Conservation (phyloP, 495 filamentous ascomycete genomes). For the Hyaloscypha bicolor region DNA sequence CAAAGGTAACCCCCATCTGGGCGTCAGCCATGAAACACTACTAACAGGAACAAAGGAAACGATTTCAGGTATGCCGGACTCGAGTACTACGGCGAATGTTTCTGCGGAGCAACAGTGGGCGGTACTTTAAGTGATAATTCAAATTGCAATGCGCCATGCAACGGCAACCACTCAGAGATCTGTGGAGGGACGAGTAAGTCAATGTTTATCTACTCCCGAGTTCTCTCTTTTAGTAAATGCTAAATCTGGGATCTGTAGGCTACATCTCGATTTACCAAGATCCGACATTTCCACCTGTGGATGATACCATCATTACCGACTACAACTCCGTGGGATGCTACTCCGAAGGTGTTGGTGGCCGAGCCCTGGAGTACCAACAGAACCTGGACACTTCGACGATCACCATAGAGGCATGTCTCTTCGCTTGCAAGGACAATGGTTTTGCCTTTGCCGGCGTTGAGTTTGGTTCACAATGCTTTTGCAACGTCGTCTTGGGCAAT, state of each 20-base stretch:
- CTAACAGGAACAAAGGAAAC: constrained; percentile 35
- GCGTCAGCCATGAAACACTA: background rate
- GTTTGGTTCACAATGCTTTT: constrained; percentile 43
- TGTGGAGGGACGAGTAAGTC: constrained; percentile 44
- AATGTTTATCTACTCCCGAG: background rate
- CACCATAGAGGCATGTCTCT: constrained; percentile 39
- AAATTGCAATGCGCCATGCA: constrained; percentile 49
- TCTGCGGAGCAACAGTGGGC: constrained; percentile 50
- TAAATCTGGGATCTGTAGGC: constrained; percentile 17
- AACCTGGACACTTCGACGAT: constrained; percentile 33
- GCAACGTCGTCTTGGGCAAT: constrained; percentile 38
- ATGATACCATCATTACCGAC: constrained; percentile 42
- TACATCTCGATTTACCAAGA: constrained; percentile 53
- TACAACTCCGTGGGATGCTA: constrained; percentile 55
- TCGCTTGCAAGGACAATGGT: constrained; percentile 44
- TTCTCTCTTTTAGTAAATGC: background rate
- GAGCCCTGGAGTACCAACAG: constrained; percentile 49
- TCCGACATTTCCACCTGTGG: constrained; percentile 46
- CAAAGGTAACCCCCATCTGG: constrained; percentile 39
- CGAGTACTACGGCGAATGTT: constrained; percentile 57
- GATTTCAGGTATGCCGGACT: constrained; percentile 55
- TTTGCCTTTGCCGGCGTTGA: constrained; percentile 55
- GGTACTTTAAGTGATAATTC: constrained; percentile 30
- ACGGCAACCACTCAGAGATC: constrained; percentile 43
- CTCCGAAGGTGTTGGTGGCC: constrained; percentile 51